These are phyloP conservation scores for Suillus subaureus DNA, from an alignment of 768 basidiomycete genomes.

Conservation along the genomic window DNA sequence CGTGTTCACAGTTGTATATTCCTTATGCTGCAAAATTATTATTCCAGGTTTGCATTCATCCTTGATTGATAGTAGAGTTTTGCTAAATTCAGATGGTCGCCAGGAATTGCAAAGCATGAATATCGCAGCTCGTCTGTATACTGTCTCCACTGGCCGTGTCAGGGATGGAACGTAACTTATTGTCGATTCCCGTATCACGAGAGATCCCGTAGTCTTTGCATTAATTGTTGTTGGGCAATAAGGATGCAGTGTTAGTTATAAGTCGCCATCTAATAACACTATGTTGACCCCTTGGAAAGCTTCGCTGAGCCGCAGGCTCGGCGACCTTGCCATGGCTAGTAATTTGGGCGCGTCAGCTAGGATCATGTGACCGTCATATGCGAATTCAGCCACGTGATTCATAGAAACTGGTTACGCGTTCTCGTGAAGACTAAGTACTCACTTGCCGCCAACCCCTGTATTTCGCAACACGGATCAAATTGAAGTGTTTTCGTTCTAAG, in stretches of 20 bases:
- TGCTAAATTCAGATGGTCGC: slow-evolving; percentile 2
- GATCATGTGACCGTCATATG: no score
- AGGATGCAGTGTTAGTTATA: neutral
- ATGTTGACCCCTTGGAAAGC: no score
- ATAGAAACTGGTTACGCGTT: neutral
- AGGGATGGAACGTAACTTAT: slow-evolving; percentile 45
- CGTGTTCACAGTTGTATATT: slow-evolving; percentile 87
- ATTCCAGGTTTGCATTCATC: slow-evolving; percentile 71
- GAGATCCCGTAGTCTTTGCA: slow-evolving; percentile 36
- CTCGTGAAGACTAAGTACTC: no score
- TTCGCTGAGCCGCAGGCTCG: no score
- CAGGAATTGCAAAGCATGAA: slow-evolving; percentile 97
- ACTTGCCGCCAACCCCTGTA: neutral
- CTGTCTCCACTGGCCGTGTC: slow-evolving; percentile 85
- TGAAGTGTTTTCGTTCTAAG: neutral
- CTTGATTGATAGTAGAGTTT: slow-evolving; percentile 4
- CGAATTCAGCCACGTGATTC: neutral
- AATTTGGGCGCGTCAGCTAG: no score
- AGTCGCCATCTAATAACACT: neutral
- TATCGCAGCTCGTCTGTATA: slow-evolving; percentile 85
- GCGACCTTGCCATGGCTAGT: no score
- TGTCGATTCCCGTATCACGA: neutral
- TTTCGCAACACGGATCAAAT: neutral
- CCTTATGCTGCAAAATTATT: slow-evolving; percentile 97
- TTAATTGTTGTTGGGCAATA: neutral